phyloP scores from a whole-genome alignment of 2,329 filamentous ascomycete genomes.

The Sporothrix humicola region DNA sequence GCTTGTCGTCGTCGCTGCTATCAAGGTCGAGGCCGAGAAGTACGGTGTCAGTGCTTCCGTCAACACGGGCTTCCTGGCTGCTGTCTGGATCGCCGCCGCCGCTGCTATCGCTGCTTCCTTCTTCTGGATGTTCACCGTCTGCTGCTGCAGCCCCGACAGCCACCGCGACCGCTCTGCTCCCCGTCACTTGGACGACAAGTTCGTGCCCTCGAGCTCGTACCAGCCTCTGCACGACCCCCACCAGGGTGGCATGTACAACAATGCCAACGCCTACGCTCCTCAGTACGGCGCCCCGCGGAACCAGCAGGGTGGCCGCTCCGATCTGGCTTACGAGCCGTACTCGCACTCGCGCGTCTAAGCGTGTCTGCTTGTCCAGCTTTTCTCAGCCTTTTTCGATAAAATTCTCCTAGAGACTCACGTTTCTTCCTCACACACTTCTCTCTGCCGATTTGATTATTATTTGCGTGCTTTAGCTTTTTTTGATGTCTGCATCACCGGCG shows the following conservation, averaged over 20 bases:
- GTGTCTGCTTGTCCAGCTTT: not conserved
- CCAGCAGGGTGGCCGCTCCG: conserved; percentile 52
- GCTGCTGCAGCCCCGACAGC: conserved; percentile 79
- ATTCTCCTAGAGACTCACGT: not conserved
- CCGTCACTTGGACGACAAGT: conserved; percentile 57
- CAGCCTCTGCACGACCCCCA: conserved; percentile 53
- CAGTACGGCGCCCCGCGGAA: conserved; percentile 47
- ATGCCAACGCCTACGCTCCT: conserved; percentile 41
- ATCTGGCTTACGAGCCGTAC: conserved; percentile 69
- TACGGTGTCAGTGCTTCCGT: conserved; percentile 73
- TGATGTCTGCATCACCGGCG: conserved; percentile 34
- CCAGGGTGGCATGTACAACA: conserved; percentile 47
- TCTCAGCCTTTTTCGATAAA: not conserved
- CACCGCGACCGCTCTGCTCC: conserved; percentile 42
- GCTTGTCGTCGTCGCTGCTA: conserved; percentile 68
- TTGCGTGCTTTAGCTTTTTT: conserved; percentile 22
- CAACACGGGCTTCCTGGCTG: conserved; percentile 71
- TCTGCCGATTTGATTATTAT: conserved; percentile 11
- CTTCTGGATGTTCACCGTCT: conserved; percentile 91
- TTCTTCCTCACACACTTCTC: not conserved
- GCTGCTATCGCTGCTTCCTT: conserved; percentile 76
- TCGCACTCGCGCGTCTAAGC: conserved; percentile 58
- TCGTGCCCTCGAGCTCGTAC: conserved; percentile 52
- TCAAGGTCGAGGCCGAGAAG: conserved; percentile 68
- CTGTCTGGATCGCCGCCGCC: conserved; percentile 79